Evolutionary conservation across 768 basidiomycete species (phyloP), one percentile per base, ranked within the genome.

Genomic region (Leccinum boreale): DNA sequence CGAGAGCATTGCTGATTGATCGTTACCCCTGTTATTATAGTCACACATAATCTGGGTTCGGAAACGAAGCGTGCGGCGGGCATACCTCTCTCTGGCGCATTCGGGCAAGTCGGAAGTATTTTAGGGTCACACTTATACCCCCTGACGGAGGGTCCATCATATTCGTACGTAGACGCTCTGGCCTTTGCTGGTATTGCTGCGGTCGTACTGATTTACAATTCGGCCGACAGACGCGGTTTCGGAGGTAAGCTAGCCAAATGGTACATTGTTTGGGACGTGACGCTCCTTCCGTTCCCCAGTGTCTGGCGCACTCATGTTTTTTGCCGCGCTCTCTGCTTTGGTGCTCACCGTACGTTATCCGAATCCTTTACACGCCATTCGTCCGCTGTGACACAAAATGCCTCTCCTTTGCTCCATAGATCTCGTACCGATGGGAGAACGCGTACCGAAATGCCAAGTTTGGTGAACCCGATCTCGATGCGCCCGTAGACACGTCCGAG

Each of bases 401-500:
- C 11, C 28, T 28, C 0, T 8, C 35, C 19, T 7, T 19, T 11
- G 7, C 3, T 19, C 6, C 36, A 12, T 11, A 89, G 87, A 70
- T 80, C n/a, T 86, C 85, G 2, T 90, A 86, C 63, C 81, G 82
- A 42, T 62, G 70, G 64, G 87, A 89, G 26, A 90, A 90, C 58
- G 73, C 75, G 5, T 75, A 77, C 17, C 75, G 87, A 39, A 78
- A 89, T 63, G 72, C 69, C 44, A 57, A 73, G 24, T 81, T 84
- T 56, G 88, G 88, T 0, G 77, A 76, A 53, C n/a, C 79, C 1
- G 70, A 75, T 50, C 72, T 70, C 10, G 72, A 79, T 57, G 75
- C 74, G 7, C 78, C 73, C 21, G 83, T 89, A n/a, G 81, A 90
- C 63, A 87, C 85, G 0, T 76, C 78, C 28, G 80, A 86, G 59